Conservation (phyloP, 495 filamentous ascomycete species). For the Aspergillus ostianus region DNA sequence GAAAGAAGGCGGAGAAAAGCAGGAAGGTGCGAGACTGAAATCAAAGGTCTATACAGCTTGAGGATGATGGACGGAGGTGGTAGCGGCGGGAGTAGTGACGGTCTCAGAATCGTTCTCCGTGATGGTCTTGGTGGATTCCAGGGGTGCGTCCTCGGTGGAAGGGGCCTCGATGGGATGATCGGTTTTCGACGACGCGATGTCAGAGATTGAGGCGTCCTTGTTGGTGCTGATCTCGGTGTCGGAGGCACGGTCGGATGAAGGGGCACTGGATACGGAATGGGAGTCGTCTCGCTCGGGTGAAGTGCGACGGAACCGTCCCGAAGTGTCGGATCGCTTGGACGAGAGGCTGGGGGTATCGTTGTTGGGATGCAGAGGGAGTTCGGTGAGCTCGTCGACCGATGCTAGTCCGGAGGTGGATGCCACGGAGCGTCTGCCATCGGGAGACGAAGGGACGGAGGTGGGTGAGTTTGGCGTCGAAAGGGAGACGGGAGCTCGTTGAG, state of each 20-base stretch:
- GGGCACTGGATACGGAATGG: slow-evolving; percentile 44
- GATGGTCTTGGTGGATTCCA: slow-evolving; percentile 7
- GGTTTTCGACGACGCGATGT: background rate
- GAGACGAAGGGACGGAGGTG: slow-evolving; percentile 13
- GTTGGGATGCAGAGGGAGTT: slow-evolving; percentile 23
- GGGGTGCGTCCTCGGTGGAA: background rate
- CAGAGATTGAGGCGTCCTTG: slow-evolving; percentile 5
- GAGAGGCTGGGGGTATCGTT: slow-evolving; percentile 22
- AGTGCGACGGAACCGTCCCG: slow-evolving; percentile 23
- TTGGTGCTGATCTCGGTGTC: slow-evolving; percentile 12
- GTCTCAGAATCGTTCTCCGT: slow-evolving; percentile 2
- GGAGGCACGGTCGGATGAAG: slow-evolving; percentile 15
- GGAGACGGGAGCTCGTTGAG: slow-evolving; percentile 39
- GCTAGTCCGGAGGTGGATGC: slow-evolving; percentile 25
- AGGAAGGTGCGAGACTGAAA: background rate
- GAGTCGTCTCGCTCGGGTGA: slow-evolving; percentile 37
- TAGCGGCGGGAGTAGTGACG: background rate
- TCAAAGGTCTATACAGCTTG: background rate
- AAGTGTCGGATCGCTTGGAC: background rate
- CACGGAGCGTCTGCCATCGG: slow-evolving; percentile 16
- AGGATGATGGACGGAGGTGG: background rate
- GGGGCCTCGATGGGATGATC: background rate
- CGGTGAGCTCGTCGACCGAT: slow-evolving; percentile 20
- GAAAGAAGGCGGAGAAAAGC: background rate
- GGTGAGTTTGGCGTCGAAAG: slow-evolving; percentile 22